These are phyloP conservation scores for Westerdykella aurantiaca DNA, from an alignment of 2,329 filamentous ascomycete species.

Conservation along the genomic window DNA sequence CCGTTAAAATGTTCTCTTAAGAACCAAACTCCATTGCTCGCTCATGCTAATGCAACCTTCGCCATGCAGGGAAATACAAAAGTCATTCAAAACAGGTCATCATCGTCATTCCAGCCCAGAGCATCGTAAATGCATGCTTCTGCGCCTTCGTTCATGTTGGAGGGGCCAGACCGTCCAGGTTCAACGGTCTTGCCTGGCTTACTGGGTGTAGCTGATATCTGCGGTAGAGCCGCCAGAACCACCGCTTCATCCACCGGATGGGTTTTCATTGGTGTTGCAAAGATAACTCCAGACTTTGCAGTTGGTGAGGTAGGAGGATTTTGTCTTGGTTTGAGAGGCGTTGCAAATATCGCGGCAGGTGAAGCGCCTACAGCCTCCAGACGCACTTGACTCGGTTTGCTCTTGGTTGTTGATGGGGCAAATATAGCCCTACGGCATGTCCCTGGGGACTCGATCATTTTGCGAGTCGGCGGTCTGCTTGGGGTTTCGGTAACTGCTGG, in stretches of 20 bases:
- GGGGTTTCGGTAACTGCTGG: conserved; percentile 40
- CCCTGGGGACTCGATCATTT: conserved; percentile 19
- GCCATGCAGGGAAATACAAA: conserved; percentile 28
- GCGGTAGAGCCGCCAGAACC: not conserved
- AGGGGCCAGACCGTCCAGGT: not conserved
- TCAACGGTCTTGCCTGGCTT: not conserved
- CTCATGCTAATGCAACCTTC: conserved; percentile 13
- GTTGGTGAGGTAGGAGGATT: not conserved
- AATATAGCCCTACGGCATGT: conserved; percentile 20
- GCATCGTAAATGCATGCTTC: conserved; percentile 38
- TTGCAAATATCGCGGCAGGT: not conserved
- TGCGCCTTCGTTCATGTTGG: conserved; percentile 2
- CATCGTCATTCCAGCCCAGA: conserved; percentile 45
- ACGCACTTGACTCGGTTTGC: not conserved
- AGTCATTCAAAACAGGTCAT: conserved; percentile 14
- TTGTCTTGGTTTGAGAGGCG: not conserved
- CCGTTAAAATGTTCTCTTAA: conserved; percentile 15
- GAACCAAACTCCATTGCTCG: conserved; percentile 2
- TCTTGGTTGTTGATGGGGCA: not conserved
- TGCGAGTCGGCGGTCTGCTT: conserved; percentile 34
- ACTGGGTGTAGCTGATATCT: conserved; percentile 3
- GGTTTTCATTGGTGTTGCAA: conserved; percentile 29
- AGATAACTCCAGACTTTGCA: conserved; percentile 4
- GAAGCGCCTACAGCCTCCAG: not conserved
- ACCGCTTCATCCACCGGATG: not conserved